Conservation (phyloP, 164 flowering plant species). For the Saururus chinensis region DNA sequence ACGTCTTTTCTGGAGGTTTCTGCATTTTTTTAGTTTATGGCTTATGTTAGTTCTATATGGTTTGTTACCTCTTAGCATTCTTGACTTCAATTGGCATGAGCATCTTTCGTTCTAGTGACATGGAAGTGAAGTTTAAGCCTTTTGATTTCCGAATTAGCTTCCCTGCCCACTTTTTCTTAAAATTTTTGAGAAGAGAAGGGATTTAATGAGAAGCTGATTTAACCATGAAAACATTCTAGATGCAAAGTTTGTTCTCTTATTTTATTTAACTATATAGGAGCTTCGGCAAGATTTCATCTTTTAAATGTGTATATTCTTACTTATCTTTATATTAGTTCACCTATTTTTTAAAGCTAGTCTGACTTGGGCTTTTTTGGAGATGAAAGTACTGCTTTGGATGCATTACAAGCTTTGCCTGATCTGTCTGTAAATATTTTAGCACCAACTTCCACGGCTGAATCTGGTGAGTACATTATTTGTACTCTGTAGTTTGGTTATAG, state of each 20-base stretch:
- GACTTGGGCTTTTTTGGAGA: constrained; percentile 19
- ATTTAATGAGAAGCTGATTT: no score
- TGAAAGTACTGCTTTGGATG: constrained; percentile 50
- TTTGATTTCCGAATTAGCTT: neutral
- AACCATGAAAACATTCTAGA: neutral
- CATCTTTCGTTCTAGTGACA: neutral
- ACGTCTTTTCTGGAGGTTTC: constrained; percentile 38
- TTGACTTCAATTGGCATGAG: neutral
- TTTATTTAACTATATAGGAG: neutral
- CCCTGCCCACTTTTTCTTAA: neutral
- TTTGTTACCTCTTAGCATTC: neutral
- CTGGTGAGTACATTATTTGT: constrained; percentile 27
- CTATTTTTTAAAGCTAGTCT: neutral
- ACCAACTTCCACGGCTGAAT: constrained; percentile 34
- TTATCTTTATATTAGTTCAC: neutral
- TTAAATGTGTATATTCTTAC: neutral
- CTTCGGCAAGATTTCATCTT: neutral
- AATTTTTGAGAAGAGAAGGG: neutral
- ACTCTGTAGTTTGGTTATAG: neutral
- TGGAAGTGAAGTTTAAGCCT: neutral
- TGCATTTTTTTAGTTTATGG: neutral
- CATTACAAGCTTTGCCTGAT: constrained; percentile 59
- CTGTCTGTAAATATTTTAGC: constrained; percentile 34
- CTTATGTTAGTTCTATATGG: neutral
- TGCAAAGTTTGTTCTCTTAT: neutral